Conservation (phyloP, 768 basidiomycete genomes). For the Sarcodon aspratus region DNA sequence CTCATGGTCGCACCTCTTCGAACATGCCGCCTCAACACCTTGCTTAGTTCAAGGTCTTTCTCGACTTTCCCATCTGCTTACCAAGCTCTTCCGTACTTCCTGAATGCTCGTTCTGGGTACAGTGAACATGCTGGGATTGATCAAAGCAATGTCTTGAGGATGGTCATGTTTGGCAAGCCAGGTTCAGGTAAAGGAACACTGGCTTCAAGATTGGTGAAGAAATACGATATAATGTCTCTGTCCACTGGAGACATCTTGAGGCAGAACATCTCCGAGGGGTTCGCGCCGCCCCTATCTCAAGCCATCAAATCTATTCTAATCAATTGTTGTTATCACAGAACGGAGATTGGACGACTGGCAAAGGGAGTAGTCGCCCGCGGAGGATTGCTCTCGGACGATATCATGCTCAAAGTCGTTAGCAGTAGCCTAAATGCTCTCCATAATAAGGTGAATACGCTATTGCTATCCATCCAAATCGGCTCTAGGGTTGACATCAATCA, state of each 20-base stretch:
- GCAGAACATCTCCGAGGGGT: slow-evolving; percentile 69
- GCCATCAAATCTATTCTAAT: background rate
- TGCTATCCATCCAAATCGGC: background rate
- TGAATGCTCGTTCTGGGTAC: slow-evolving; percentile 17
- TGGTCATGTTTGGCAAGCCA: slow-evolving; percentile 76
- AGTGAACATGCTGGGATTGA: background rate
- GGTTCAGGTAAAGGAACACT: slow-evolving; percentile 84
- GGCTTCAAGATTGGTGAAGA: slow-evolving; percentile 59
- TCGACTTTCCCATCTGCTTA: slow-evolving; percentile 18
- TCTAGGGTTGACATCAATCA: background rate
- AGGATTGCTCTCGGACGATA: slow-evolving; percentile 64
- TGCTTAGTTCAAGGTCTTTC: slow-evolving; percentile 16
- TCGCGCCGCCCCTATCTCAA: slow-evolving; percentile 7
- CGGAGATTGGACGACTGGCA: slow-evolving; percentile 61
- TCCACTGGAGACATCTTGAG: slow-evolving; percentile 82
- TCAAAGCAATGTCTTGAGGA: slow-evolving; percentile 29
- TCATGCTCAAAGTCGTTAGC: slow-evolving; percentile 70
- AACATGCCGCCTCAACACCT: slow-evolving; percentile 4
- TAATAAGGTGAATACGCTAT: slow-evolving; percentile 40
- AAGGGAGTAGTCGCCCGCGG: slow-evolving; percentile 74
- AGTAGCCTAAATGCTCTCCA: slow-evolving; percentile 56
- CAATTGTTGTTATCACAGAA: slow-evolving; percentile 24
- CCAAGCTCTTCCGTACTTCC: slow-evolving; percentile 34
- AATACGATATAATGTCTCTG: slow-evolving; percentile 68
- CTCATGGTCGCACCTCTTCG: background rate